These are phyloP conservation scores for Poronia punctata DNA, from an alignment of 495 filamentous ascomycete species.

Conservation along the genomic window DNA sequence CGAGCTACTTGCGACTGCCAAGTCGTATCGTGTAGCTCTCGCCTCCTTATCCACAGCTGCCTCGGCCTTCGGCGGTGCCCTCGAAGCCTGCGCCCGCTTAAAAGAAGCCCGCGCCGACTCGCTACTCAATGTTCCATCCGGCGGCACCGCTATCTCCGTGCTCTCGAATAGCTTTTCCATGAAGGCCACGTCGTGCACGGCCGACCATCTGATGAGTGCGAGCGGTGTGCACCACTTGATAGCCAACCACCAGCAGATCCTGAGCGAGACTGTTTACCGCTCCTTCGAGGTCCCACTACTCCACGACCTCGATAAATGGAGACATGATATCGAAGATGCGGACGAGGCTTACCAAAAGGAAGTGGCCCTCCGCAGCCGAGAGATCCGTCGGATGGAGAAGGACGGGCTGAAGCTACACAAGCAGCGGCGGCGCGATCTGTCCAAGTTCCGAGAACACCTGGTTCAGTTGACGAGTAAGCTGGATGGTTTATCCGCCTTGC, in stretches of 20 bases:
- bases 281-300: slow-evolving; percentile 58
- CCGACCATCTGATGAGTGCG: slow-evolving; percentile 49
- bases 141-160: slow-evolving; percentile 16
- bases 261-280: slow-evolving; percentile 56
- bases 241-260: slow-evolving; percentile 59
- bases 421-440: slow-evolving; percentile 45
- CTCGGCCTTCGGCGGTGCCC: slow-evolving; percentile 52
- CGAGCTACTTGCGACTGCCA: slow-evolving; percentile 52
- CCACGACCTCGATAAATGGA: slow-evolving; percentile 58
- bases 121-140: slow-evolving; percentile 13
- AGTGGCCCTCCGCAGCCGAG: slow-evolving; percentile 39
- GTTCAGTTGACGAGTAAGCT: slow-evolving; percentile 53
- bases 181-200: slow-evolving; percentile 47
- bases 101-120: slow-evolving; percentile 51
- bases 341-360: slow-evolving; percentile 50
- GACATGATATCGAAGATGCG: slow-evolving; percentile 49
- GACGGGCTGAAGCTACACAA: slow-evolving; percentile 52
- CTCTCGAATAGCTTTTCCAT: slow-evolving; percentile 43
- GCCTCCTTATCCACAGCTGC: slow-evolving; percentile 50
- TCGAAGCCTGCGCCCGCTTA: slow-evolving; percentile 58
- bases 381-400: slow-evolving; percentile 53
- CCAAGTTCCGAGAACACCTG: slow-evolving; percentile 46
- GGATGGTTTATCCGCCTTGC: slow-evolving; percentile 52
- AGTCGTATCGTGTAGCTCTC: slow-evolving; percentile 52
- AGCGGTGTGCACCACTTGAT: slow-evolving; percentile 58